These are phyloP conservation scores for Ceratobasidium sp. DNA, from an alignment of 1,284 basidiomycete genomes.

Conservation along the genomic window DNA sequence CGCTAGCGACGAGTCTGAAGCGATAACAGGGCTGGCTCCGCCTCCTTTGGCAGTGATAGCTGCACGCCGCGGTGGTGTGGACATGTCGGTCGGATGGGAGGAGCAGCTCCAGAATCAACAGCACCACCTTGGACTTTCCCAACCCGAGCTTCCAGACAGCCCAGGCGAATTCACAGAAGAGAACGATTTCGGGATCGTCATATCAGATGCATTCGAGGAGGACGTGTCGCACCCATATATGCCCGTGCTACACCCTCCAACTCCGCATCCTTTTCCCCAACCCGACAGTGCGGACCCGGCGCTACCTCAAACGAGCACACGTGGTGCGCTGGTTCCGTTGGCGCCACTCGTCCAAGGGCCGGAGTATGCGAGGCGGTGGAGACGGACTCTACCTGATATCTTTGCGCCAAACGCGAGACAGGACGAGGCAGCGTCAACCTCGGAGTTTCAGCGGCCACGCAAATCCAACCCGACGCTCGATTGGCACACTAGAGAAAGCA, in stretches of 20 bases:
- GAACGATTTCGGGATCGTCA: constrained; percentile 38
- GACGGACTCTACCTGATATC: constrained; percentile 5
- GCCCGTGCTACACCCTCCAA: background rate
- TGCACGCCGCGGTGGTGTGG: background rate
- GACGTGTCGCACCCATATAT: constrained; percentile 4
- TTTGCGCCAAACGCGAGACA: background rate
- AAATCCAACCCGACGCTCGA: background rate
- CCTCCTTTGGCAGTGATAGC: background rate
- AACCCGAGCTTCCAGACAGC: background rate
- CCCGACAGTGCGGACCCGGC: no score
- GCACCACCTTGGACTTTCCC: no score
- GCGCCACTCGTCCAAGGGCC: background rate
- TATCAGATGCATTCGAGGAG: constrained; percentile 24
- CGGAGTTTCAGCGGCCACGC: no score
- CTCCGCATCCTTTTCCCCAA: background rate
- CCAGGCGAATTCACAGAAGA: constrained; percentile 9
- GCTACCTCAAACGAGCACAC: background rate
- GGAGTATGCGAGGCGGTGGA: no score
- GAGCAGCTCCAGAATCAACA: background rate
- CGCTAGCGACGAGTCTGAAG: background rate
- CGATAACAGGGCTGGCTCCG: background rate
- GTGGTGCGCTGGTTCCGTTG: background rate
- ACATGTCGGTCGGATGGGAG: background rate
- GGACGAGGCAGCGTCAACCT: background rate
- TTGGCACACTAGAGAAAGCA: background rate